A percentile compares a stretch with the other conserved stretches of the same genome.
Evolutionary conservation across 768 basidiomycete species (phyloP).

Genomic region (Tylopilus balloui): DNA sequence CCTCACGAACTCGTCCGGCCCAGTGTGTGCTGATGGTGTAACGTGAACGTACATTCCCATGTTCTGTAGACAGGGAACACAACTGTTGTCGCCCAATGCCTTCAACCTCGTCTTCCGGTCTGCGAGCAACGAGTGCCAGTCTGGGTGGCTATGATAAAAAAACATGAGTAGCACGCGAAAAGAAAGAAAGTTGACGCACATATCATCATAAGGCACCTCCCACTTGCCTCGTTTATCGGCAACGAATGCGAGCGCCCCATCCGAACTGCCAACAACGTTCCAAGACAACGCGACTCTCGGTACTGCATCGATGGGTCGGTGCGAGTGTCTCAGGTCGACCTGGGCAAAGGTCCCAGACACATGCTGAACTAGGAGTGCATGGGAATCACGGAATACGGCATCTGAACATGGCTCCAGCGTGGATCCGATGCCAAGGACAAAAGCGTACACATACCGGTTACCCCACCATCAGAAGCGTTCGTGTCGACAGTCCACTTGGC

Average conservation of each 20-base stretch:
- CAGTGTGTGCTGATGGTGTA: conserved; percentile 22
- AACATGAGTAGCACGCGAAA: not conserved
- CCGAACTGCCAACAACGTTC: conserved; percentile 39
- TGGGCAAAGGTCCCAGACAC: conserved; percentile 75
- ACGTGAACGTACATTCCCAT: conserved; percentile 45
- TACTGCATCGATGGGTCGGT: conserved; percentile 63
- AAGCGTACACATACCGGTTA: conserved; percentile 52
- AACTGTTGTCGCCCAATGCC: conserved; percentile 53
- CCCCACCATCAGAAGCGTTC: conserved; percentile 62
- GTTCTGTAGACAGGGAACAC: conserved; percentile 49
- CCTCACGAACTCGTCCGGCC: conserved; percentile 41
- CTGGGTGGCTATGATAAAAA: conserved; percentile 35
- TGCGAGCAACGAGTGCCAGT: conserved; percentile 17
- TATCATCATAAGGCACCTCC: conserved; percentile 78
- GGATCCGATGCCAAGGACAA: not conserved
- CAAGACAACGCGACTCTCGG: conserved; percentile 62
- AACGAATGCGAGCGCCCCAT: conserved; percentile 64
- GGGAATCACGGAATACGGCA: conserved; percentile 62
- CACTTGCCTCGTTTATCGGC: conserved; percentile 46
- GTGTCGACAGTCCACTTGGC: conserved; percentile 77
- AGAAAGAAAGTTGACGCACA: conserved; percentile 42
- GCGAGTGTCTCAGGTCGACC: conserved; percentile 63
- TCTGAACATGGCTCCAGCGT: conserved; percentile 38
- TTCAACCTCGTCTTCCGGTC: conserved; percentile 43
- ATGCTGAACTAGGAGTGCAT: conserved; percentile 71